Evolutionary conservation across 2,329 filamentous ascomycete genomes (phyloP), one percentile per base, ranked within the genome.

Genomic region (Davidsoniella neocaledoniae): DNA sequence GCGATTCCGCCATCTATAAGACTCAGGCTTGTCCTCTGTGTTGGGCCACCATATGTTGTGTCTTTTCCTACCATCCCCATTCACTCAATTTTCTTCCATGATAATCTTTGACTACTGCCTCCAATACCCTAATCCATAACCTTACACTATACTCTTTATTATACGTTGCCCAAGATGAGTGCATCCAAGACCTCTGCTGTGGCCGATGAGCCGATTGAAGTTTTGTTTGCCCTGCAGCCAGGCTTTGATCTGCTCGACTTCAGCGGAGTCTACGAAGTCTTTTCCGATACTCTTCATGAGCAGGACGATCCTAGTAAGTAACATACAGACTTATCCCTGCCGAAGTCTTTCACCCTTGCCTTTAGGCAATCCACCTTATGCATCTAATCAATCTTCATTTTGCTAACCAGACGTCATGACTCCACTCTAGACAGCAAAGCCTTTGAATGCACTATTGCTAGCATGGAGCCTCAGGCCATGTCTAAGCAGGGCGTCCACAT

Each of bases 401-500:
- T 44, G 29, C 46, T 48, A 48, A 53, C 25, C 17, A 16, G 3
- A 5, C 7, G 37, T 42, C n/a, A 12, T n/a, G n/a, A 29, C n/a
- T 38, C 43, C 21, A 21, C 26, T 42, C 5, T 43, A 77, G 74
- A 62, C 54, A 67, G 67, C 61, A 73, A 71, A 58, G 75, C 74
- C 48, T 79, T 79, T 59, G 73, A 77, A 53, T 66, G 72, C 59
- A 77, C 74, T 57, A 64, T 77, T 55, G 72, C 70, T 36, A 68
- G 64, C 29, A 65, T 66, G 54, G 73, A 77, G 58, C 64, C 70
- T 57, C 69, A 74, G 63, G 68, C 76, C 42, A 60, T 77, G 46
- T 76, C 74, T 23, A 62, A 67, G 40, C 70, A 86, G 63, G 83
- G 83, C 56, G 73, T 81, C 60, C 71, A 78, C 57, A 69, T 91